Conservation (phyloP, 2,329 filamentous ascomycete genomes). For the Ophiostoma piceae region DNA sequence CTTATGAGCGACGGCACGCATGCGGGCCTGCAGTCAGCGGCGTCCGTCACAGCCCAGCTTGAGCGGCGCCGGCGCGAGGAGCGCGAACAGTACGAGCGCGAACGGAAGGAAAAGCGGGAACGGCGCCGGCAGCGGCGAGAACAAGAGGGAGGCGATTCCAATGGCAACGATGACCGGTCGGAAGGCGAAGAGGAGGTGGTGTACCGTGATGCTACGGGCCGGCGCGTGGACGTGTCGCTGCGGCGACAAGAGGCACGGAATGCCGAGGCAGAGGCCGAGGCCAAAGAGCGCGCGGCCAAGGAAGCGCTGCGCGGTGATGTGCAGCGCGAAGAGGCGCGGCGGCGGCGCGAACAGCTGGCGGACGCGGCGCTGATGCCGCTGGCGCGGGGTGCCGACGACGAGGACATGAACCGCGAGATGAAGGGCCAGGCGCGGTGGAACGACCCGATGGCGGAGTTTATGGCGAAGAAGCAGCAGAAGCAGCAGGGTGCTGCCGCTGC, state of each 20-base stretch:
- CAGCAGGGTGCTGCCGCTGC: conserved; percentile 17
- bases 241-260: conserved; percentile 80
- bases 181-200: conserved; percentile 66
- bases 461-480: conserved; percentile 42
- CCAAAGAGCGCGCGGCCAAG: conserved; percentile 47
- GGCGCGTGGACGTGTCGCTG: conserved; percentile 91
- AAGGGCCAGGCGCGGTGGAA: conserved; percentile 79
- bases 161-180: conserved; percentile 40
- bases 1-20: conserved; percentile 84
- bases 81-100: conserved; percentile 33
- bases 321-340: conserved; percentile 63
- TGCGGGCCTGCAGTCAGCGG: conserved; percentile 80
- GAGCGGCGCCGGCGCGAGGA: conserved; percentile 48
- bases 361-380: conserved; percentile 80
- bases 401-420: conserved; percentile 76
- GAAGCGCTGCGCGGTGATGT: conserved; percentile 79
- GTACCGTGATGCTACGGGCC: conserved; percentile 88
- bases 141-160: conserved; percentile 35
- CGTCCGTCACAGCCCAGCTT: conserved; percentile 66
- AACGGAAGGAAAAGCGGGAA: conserved; percentile 27
- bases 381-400: conserved; percentile 77
- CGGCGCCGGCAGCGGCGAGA: conserved; percentile 33
- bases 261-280: conserved; percentile 30
- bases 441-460: conserved; percentile 81
- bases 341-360: conserved; percentile 61